Evolutionary conservation across 2,329 filamentous ascomycete species (phyloP), one percentile per base, ranked within the genome.

Genomic region (Alternaria rosae): DNA sequence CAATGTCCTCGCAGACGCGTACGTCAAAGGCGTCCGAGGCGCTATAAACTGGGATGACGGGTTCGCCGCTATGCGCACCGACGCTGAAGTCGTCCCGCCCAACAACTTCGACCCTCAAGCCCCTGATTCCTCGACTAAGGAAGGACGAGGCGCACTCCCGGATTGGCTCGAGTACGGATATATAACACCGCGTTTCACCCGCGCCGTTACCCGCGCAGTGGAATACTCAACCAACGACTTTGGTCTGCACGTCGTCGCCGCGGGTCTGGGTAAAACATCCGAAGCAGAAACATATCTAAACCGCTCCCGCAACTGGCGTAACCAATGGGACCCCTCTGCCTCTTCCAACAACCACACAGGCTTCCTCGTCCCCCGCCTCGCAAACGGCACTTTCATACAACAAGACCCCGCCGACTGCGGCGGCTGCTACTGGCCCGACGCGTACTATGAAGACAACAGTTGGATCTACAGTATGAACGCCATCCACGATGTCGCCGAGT

Each of bases 151-250:
- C 6, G 90, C 89, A 0, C 80, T 92, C 6, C 86, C 88, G 0
- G 90, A 92, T 78, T 93, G 90, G 90, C 78, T 88, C 2, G 66
- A 82, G 15, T 82, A 85, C 50, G 88, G 89, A 3, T 92, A 86
- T 74, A 90, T 92, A 65, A 91, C 89, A 1, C 86, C 87, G 0
- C 81, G 74, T 4, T 91, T 84, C 66, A 83, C 82, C 1, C 84
- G 90, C 15, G 88, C 88, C 0, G 87, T 90, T 3, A 89, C 85
- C 26, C 82, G 89, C 6, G 87, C 89, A 0, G 85, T 91, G 0
- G 90, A 92, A 73, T 92, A 92, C 70, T 83, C 88, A 0, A 83
- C 84, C 44, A 92, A 92, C 71, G 90, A 92, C 74, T 92, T 92
- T 67, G 84, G 83, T 0, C 79, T 92, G 4, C 85, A 87, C 61